phyloP scores from a whole-genome alignment of 495 filamentous ascomycete species.

The Parathielavia appendiculata region DNA sequence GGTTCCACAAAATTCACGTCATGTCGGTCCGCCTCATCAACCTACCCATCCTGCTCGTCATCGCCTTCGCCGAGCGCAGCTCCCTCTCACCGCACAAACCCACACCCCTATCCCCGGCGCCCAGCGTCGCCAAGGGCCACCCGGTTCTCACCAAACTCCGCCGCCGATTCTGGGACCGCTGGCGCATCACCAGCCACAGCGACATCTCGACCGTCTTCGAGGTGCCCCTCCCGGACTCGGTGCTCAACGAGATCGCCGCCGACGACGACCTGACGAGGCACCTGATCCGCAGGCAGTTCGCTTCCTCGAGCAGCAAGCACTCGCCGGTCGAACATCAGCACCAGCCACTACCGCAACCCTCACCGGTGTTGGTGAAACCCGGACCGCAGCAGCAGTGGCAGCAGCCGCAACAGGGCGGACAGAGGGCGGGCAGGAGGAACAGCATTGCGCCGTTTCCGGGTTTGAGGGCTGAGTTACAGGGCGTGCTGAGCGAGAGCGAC shows the following conservation, averaged over 20 bases:
- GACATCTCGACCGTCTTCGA: conserved; percentile 67
- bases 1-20: conserved; percentile 76
- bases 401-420: neutral
- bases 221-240: conserved; percentile 55
- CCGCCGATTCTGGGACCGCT: conserved; percentile 41
- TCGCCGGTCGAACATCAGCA: neutral
- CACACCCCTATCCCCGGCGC: conserved; percentile 9
- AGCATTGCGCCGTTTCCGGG: conserved; percentile 43
- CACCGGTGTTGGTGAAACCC: neutral
- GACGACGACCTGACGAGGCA: conserved; percentile 50
- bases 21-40: conserved; percentile 59
- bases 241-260: conserved; percentile 50
- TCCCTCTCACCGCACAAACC: conserved; percentile 32
- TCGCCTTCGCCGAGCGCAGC: conserved; percentile 55
- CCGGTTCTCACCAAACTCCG: conserved; percentile 19
- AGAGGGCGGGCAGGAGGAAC: conserved; percentile 35
- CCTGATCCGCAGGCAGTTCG: conserved; percentile 45
- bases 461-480: conserved; percentile 35
- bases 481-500: conserved; percentile 36
- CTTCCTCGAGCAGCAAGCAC: neutral
- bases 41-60: conserved; percentile 57
- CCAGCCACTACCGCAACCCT: neutral
- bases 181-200: conserved; percentile 53
- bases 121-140: conserved; percentile 5
- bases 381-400: no score